phyloP scores from a whole-genome alignment of 305 asterid species.

The Solanum hybrid region DNA sequence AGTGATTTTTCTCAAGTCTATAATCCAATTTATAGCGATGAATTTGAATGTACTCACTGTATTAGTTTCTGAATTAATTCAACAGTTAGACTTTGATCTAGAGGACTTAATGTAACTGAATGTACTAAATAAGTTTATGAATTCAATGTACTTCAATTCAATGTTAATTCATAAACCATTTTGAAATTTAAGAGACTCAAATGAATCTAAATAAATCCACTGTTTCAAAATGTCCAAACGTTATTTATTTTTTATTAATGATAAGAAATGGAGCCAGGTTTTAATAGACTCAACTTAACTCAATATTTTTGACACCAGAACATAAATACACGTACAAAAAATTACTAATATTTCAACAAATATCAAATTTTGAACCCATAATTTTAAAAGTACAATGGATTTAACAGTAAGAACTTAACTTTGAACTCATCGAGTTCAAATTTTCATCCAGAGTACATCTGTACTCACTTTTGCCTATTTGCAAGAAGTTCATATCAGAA shows the following conservation, averaged over 20 bases:
- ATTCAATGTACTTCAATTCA: neutral
- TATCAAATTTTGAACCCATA: neutral
- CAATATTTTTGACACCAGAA: neutral
- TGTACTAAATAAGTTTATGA: neutral
- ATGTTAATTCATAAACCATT: neutral
- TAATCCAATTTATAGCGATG: neutral
- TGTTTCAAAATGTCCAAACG: neutral
- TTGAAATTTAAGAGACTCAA: neutral
- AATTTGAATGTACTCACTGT: neutral
- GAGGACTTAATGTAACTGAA: neutral
- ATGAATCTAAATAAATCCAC: neutral
- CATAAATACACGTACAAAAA: neutral
- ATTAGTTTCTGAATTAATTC: neutral
- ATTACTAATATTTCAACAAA: neutral
- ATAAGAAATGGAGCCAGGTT: neutral
- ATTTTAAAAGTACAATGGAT: neutral
- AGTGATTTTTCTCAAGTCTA: neutral
- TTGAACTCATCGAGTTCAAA: neutral
- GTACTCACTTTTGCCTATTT: neutral
- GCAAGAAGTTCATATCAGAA: neutral
- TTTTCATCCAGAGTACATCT: neutral
- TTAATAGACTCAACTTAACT: neutral
- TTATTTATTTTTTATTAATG: neutral
- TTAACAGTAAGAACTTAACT: neutral
- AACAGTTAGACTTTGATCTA: neutral